phyloP scores from a whole-genome alignment of 345 rosid genomes.

The Citrus hindsii region DNA sequence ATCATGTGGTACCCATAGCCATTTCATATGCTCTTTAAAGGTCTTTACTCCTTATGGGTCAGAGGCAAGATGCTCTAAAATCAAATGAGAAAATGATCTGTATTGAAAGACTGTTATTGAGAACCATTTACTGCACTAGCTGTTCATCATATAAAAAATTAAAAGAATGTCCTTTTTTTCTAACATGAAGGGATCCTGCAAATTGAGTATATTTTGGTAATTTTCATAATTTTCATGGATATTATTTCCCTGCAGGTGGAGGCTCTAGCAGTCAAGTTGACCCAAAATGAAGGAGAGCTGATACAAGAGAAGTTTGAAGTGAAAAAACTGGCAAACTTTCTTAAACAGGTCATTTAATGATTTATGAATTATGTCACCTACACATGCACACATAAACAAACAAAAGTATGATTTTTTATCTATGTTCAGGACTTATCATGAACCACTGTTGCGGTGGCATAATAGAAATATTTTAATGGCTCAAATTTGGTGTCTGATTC shows the following conservation, averaged over 20 bases:
- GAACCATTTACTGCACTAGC: not conserved
- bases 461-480: not conserved
- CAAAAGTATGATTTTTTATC: not conserved
- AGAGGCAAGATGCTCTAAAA: not conserved
- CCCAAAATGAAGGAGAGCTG: slow-evolving; percentile 94
- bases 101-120: not conserved
- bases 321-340: slow-evolving; percentile 87
- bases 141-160: too few species aligned
- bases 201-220: not conserved
- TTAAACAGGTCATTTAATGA: slow-evolving; percentile 65
- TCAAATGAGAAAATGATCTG: not conserved
- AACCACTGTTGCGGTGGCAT: not conserved
- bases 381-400: not conserved
- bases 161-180: not conserved
- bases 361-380: not conserved
- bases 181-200: not conserved
- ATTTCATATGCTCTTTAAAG: not conserved
- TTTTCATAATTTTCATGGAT: slow-evolving; percentile 5
- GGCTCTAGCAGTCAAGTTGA: slow-evolving; percentile 93
- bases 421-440: not conserved
- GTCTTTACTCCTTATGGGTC: not conserved
- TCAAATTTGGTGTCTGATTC: not conserved
- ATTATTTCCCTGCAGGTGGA: slow-evolving; percentile 60
- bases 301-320: slow-evolving; percentile 97
- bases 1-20: not conserved